Conservation (phyloP, 2,329 filamentous ascomycete genomes). For the Ceratocystis cacaofunesta region DNA sequence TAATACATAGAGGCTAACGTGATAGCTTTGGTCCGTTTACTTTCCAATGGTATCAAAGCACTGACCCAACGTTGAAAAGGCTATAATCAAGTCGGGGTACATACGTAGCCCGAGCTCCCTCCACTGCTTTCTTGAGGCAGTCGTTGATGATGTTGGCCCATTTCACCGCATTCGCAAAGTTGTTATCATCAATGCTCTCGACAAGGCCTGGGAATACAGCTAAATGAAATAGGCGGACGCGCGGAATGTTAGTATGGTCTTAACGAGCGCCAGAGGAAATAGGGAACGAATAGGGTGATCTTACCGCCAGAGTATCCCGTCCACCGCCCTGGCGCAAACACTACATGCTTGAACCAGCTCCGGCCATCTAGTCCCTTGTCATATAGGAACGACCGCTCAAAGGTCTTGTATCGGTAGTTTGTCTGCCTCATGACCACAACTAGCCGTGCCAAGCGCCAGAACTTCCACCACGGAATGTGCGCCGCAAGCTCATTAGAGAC, state of each 20-base stretch:
- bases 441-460: conserved; percentile 51
- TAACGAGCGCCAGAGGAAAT: background rate
- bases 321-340: conserved; percentile 84
- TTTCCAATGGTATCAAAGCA: too few species aligned
- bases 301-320: conserved; percentile 72
- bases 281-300: conserved; percentile 20
- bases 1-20: too few species aligned
- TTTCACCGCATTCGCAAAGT: conserved; percentile 41
- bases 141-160: conserved; percentile 45
- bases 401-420: conserved; percentile 68
- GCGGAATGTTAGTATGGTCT: conserved; percentile 17
- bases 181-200: conserved; percentile 46
- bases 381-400: conserved; percentile 72
- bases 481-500: conserved; percentile 30
- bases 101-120: background rate
- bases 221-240: conserved; percentile 19
- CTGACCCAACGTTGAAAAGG: background rate
- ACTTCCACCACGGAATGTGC: conserved; percentile 65
- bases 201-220: conserved; percentile 48
- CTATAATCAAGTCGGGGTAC: background rate
- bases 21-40: too few species aligned
- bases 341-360: conserved; percentile 85
- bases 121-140: conserved; percentile 31
- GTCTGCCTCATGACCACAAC: conserved; percentile 47
- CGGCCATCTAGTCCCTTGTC: conserved; percentile 61